Evolutionary conservation across 805 yeast genomes (phyloP), one percentile per base, ranked within the genome.

Genomic region (Candida rishiriensis): DNA sequence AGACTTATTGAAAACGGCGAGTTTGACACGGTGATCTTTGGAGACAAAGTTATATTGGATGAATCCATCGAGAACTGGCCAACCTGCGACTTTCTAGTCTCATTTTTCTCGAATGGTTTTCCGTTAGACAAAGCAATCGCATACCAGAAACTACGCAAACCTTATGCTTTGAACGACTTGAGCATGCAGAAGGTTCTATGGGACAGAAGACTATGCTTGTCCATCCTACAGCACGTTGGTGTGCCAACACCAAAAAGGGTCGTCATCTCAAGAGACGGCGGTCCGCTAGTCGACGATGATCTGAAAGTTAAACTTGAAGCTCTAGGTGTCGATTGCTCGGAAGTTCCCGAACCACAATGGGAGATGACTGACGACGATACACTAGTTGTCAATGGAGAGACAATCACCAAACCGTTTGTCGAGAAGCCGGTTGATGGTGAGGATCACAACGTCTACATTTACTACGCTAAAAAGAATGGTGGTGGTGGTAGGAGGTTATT

Each of bases 371-470:
- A 88, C 60, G 93, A 85, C 42, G 95, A 91, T 48, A 83, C 96
- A 2, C 70, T 85, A 37, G 76, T 75, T 47, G 93, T 86, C 17
- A 78, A 85, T 53, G 97, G 95, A 9, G 64, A 77, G 55, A 69
- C 70, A 9, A 69, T 93, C 69, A 73, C 71, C 34, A 93, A 93
- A 61, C 99, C 99, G 7, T 93, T 82, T 72, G 99, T 93, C 30
- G 99, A 93, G 64, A 93, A 93, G 55, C 99, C 99, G 1, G 98
- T 90, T 3, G 97, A 93, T 64, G 99, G 99, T 43, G 99, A 93
- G 66, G 97, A 93, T 65, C 99, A 93, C 66, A 93, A 93, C 60
- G 91, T 93, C 38, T 87, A 85, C 63, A 90, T 93, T 34, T 93
- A 93, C 66, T 93, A 91, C 63, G 85, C 90, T 31, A 76, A 78